Percentiles rank a stretch among this genome's conserved stretches.
Evolutionary conservation across 139 green algal species (phyloP).

Genomic region (Parachlorella kessleri): DNA sequence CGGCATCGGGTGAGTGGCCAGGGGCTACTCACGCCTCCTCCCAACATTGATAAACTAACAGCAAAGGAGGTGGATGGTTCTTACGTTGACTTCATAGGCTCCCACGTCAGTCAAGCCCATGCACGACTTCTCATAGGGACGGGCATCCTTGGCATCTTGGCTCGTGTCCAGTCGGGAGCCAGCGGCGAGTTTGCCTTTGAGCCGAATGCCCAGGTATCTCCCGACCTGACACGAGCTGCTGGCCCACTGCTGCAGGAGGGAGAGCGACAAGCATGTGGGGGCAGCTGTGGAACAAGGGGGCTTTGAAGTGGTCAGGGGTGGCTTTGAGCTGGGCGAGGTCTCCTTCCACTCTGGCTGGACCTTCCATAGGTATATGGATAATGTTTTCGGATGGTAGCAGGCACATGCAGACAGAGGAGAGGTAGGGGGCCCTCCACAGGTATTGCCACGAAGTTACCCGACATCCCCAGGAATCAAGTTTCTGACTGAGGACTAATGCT

Average conservation of each 20-base stretch:
- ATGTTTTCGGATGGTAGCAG: background rate
- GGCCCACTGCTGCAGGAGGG: background rate
- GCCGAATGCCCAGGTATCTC: too few species aligned
- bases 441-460: too few species aligned
- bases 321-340: conserved; percentile 34
- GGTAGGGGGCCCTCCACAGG: too few species aligned
- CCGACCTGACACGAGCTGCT: too few species aligned
- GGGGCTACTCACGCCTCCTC: too few species aligned
- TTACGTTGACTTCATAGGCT: background rate
- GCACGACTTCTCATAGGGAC: background rate
- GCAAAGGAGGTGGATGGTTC: background rate
- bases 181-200: too few species aligned
- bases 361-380: conserved; percentile 19
- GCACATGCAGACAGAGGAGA: too few species aligned
- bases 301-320: conserved; percentile 7
- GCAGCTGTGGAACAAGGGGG: conserved; percentile 6
- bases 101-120: background rate
- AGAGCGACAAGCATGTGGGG: conserved; percentile 16
- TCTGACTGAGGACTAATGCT: too few species aligned
- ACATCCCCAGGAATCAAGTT: too few species aligned
- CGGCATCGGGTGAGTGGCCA: conserved; percentile 28
- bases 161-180: too few species aligned
- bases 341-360: conserved; percentile 39
- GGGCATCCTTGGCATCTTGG: too few species aligned
- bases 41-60: too few species aligned